Percentiles rank a stretch among this genome's conserved stretches.
phyloP scores from a whole-genome alignment of 305 asterid species.

The Ruellia speciosa region DNA sequence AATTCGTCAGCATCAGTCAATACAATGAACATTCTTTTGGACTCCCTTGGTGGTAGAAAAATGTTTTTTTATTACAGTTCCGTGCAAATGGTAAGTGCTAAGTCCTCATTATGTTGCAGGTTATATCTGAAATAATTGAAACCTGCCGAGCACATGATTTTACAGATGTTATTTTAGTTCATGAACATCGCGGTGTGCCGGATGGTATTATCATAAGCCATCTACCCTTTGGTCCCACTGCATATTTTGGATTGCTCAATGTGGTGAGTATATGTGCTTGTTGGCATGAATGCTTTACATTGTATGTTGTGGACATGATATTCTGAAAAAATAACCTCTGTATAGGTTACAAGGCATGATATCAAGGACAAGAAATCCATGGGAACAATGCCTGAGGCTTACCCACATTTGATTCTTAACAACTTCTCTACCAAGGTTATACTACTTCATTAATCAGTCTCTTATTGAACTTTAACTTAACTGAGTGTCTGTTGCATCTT shows the following conservation, averaged over 20 bases:
- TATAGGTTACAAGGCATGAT: slow-evolving; percentile 87
- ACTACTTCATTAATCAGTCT: slow-evolving; percentile 11
- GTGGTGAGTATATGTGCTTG: slow-evolving; percentile 53
- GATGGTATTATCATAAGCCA: slow-evolving; percentile 83
- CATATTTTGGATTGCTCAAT: slow-evolving; percentile 80
- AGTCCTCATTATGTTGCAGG: slow-evolving; percentile 34
- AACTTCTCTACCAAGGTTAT: slow-evolving; percentile 67
- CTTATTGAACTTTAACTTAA: no score
- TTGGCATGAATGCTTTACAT: background rate
- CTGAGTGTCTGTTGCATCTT: no score
- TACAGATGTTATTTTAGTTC: slow-evolving; percentile 82
- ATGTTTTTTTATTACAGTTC: background rate
- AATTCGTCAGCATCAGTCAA: background rate
- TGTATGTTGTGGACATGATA: slow-evolving; percentile 6
- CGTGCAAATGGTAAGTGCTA: slow-evolving; percentile 5
- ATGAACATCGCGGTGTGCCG: slow-evolving; percentile 92
- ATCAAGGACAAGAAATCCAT: slow-evolving; percentile 75
- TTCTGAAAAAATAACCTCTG: slow-evolving; percentile 17
- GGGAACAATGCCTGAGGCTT: slow-evolving; percentile 84
- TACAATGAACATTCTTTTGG: background rate
- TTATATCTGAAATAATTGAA: slow-evolving; percentile 77
- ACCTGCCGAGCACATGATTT: slow-evolving; percentile 83
- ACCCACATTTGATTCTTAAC: slow-evolving; percentile 77
- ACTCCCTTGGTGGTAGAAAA: background rate
- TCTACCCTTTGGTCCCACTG: slow-evolving; percentile 94